These are phyloP conservation scores for Falciphora oryzae DNA, from an alignment of 2,329 filamentous ascomycete genomes.

Conservation along the genomic window DNA sequence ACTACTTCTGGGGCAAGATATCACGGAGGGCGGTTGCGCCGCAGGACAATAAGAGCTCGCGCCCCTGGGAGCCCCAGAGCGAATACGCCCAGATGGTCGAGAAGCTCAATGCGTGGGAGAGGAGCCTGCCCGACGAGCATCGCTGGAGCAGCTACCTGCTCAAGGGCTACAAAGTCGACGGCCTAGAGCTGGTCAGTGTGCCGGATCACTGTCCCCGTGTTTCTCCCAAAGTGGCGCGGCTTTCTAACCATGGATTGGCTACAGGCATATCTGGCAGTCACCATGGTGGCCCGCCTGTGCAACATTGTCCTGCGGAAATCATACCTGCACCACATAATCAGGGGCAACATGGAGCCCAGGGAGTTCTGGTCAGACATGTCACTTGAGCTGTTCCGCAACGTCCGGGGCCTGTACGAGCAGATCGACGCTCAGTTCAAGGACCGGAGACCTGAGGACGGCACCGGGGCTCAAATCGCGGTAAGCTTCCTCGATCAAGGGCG, in stretches of 20 bases:
- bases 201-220: background rate
- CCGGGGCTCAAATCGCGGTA: slow-evolving; percentile 45
- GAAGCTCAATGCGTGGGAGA: slow-evolving; percentile 43
- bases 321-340: slow-evolving; percentile 47
- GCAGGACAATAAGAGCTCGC: slow-evolving; percentile 34
- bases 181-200: slow-evolving; percentile 41
- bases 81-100: slow-evolving; percentile 40
- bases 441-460: slow-evolving; percentile 37
- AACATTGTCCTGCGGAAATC: slow-evolving; percentile 50
- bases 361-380: slow-evolving; percentile 36
- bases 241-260: background rate
- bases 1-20: slow-evolving; percentile 48
- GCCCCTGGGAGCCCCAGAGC: slow-evolving; percentile 41
- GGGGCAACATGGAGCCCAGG: slow-evolving; percentile 27
- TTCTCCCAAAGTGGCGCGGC: background rate
- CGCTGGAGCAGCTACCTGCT: slow-evolving; percentile 38
- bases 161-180: slow-evolving; percentile 39
- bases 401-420: slow-evolving; percentile 39
- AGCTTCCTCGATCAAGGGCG: slow-evolving; percentile 13
- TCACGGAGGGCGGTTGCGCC: slow-evolving; percentile 38
- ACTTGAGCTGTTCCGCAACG: slow-evolving; percentile 39
- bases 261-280: slow-evolving; percentile 49
- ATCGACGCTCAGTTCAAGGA: slow-evolving; percentile 43
- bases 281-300: slow-evolving; percentile 49
- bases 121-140: slow-evolving; percentile 39